Conservation (phyloP, 2,329 filamentous ascomycete genomes). For the Diaporthe sp. region DNA sequence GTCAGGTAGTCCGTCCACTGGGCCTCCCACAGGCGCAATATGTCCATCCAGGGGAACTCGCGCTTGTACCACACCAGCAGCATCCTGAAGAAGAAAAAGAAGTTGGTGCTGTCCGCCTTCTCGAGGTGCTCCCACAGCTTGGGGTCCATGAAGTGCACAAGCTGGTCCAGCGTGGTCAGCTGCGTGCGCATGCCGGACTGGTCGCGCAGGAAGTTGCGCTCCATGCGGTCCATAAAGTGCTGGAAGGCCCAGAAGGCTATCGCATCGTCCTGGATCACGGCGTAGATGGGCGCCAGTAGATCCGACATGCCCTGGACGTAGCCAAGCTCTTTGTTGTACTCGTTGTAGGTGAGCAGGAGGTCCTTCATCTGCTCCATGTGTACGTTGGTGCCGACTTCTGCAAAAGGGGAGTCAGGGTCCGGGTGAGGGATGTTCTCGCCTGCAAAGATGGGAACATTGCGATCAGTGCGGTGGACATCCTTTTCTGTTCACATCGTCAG, state of each 20-base stretch:
- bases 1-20: slow-evolving; percentile 94
- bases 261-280: slow-evolving; percentile 96
- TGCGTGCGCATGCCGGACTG: slow-evolving; percentile 97
- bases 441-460: slow-evolving; percentile 92
- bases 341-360: slow-evolving; percentile 98
- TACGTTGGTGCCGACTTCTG: slow-evolving; percentile 92
- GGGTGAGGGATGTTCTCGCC: slow-evolving; percentile 97
- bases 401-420: slow-evolving; percentile 94
- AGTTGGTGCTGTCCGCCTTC: slow-evolving; percentile 94
- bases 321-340: slow-evolving; percentile 94
- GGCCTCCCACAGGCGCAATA: slow-evolving; percentile 89
- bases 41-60: slow-evolving; percentile 90
- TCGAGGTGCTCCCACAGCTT: slow-evolving; percentile 92
- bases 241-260: slow-evolving; percentile 97
- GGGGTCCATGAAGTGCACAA: slow-evolving; percentile 97
- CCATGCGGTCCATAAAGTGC: slow-evolving; percentile 97
- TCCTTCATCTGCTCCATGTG: slow-evolving; percentile 99
- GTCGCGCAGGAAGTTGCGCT: slow-evolving; percentile 94
- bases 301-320: slow-evolving; percentile 99
- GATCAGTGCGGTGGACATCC: slow-evolving; percentile 96
- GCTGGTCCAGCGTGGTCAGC: slow-evolving; percentile 89
- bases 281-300: slow-evolving; percentile 93
- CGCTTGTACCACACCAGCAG: slow-evolving; percentile 98
- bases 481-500: slow-evolving; percentile 74
- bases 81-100: slow-evolving; percentile 99